Conservation (phyloP, 768 basidiomycete genomes). For the Vishniacozyma victoriae region DNA sequence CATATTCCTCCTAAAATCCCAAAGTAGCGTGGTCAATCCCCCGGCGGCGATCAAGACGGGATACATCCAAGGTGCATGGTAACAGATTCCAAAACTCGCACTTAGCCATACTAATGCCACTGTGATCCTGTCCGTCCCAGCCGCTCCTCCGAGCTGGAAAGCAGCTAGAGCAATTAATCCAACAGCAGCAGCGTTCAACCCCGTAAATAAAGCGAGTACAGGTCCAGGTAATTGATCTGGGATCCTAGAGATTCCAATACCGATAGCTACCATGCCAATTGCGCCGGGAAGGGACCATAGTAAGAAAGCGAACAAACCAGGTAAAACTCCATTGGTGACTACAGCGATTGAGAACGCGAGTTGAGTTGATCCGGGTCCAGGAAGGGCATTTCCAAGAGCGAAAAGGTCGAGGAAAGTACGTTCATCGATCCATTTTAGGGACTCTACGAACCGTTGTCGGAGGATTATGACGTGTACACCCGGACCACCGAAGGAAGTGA, state of each 20-base stretch:
- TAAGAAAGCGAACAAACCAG: slow-evolving; percentile 51
- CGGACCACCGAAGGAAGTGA: slow-evolving; percentile 52
- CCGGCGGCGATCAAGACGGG: slow-evolving; percentile 52
- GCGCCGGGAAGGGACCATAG: slow-evolving; percentile 54
- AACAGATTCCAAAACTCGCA: slow-evolving; percentile 54
- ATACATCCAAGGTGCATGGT: slow-evolving; percentile 55
- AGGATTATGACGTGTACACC: slow-evolving; percentile 54
- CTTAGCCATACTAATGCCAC: slow-evolving; percentile 50
- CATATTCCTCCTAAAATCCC: slow-evolving; percentile 44
- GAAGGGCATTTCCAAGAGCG: slow-evolving; percentile 52
- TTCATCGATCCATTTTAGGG: slow-evolving; percentile 40
- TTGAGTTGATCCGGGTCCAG: slow-evolving; percentile 54
- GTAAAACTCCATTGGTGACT: slow-evolving; percentile 50
- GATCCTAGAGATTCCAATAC: slow-evolving; percentile 51
- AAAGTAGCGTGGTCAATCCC: slow-evolving; percentile 49
- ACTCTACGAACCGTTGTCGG: slow-evolving; percentile 43
- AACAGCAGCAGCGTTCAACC: slow-evolving; percentile 56
- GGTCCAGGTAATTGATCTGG: slow-evolving; percentile 50
- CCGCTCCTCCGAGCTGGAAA: slow-evolving; percentile 51
- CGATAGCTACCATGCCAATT: slow-evolving; percentile 52
- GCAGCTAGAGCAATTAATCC: slow-evolving; percentile 56
- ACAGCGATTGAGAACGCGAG: slow-evolving; percentile 53
- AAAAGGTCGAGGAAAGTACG: slow-evolving; percentile 50
- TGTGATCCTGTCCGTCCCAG: slow-evolving; percentile 52
- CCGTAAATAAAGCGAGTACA: slow-evolving; percentile 55